phyloP scores from a whole-genome alignment of 495 filamentous ascomycete genomes.

The Hypoxylon subgilvum region DNA sequence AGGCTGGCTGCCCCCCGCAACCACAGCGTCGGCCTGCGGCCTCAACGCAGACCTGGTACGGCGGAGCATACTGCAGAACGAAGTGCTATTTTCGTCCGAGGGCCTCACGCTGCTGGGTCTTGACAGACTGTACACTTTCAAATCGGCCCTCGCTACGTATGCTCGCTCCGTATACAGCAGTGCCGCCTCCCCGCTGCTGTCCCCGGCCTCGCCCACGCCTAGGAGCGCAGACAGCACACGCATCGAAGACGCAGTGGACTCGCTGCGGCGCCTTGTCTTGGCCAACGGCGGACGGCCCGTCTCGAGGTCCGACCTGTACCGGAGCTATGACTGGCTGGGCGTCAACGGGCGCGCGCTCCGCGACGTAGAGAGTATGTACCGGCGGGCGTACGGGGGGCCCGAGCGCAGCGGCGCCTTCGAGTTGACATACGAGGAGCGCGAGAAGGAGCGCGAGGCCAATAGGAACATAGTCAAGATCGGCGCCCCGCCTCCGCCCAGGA shows the following conservation, averaged over 20 bases:
- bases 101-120: constrained; percentile 70
- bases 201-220: constrained; percentile 39
- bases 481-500: constrained; percentile 35
- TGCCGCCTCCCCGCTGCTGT: constrained; percentile 23
- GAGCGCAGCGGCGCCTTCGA: constrained; percentile 45
- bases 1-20: constrained; percentile 49
- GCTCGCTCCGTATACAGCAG: constrained; percentile 38
- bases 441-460: constrained; percentile 29
- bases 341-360: constrained; percentile 59
- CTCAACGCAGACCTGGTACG: constrained; percentile 62
- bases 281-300: constrained; percentile 64
- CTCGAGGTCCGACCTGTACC: constrained; percentile 63
- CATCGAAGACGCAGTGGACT: constrained; percentile 62
- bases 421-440: constrained; percentile 15
- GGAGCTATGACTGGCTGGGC: constrained; percentile 67
- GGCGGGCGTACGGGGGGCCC: constrained; percentile 57
- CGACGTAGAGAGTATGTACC: constrained; percentile 64
- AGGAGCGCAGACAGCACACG: constrained; percentile 57
- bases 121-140: constrained; percentile 77
- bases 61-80: constrained; percentile 70
- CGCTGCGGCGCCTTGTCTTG: constrained; percentile 66
- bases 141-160: constrained; percentile 66
- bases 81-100: constrained; percentile 72
- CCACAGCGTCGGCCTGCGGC: constrained; percentile 44
- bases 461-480: constrained; percentile 37